These are phyloP conservation scores for Wickerhamiella domercqiae DNA, from an alignment of 805 yeast species.

Conservation along the genomic window DNA sequence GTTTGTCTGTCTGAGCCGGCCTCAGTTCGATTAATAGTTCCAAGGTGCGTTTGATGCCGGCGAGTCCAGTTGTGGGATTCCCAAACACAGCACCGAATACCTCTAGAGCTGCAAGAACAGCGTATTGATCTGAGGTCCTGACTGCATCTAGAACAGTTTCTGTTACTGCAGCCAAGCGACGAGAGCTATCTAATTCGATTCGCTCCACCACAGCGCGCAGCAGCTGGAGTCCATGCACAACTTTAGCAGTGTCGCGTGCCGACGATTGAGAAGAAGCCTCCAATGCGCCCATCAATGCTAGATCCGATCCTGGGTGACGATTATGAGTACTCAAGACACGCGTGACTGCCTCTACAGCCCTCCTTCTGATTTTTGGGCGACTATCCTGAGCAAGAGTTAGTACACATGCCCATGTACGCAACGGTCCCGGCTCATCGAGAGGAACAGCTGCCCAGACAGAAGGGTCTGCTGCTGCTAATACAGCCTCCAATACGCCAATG, in stretches of 20 bases:
- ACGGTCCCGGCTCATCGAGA: conserved; percentile 17
- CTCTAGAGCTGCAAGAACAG: conserved; percentile 67
- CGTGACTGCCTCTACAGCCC: conserved; percentile 81
- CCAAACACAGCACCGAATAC: conserved; percentile 75
- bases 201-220: conserved; percentile 46
- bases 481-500: conserved; percentile 68
- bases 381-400: conserved; percentile 62
- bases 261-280: conserved; percentile 51
- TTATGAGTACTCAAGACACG: conserved; percentile 35
- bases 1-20: conserved; percentile 70
- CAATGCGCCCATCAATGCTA: conserved; percentile 63
- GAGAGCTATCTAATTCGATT: not conserved
- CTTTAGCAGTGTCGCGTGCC: conserved; percentile 23
- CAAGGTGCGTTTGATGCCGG: conserved; percentile 47
- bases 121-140: conserved; percentile 66
- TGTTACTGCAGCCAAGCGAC: conserved; percentile 50
- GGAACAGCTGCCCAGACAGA: conserved; percentile 44
- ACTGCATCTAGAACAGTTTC: conserved; percentile 61
- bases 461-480: conserved; percentile 65
- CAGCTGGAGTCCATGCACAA: conserved; percentile 67
- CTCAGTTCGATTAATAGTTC: conserved; percentile 61
- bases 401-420: conserved; percentile 17
- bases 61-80: conserved; percentile 36
- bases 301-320: conserved; percentile 64
- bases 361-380: conserved; percentile 88